A percentile compares a stretch with the other conserved stretches of the same genome.
Evolutionary conservation across 805 yeast genomes (phyloP).

Genomic region (Ogataea chonburiensis): DNA sequence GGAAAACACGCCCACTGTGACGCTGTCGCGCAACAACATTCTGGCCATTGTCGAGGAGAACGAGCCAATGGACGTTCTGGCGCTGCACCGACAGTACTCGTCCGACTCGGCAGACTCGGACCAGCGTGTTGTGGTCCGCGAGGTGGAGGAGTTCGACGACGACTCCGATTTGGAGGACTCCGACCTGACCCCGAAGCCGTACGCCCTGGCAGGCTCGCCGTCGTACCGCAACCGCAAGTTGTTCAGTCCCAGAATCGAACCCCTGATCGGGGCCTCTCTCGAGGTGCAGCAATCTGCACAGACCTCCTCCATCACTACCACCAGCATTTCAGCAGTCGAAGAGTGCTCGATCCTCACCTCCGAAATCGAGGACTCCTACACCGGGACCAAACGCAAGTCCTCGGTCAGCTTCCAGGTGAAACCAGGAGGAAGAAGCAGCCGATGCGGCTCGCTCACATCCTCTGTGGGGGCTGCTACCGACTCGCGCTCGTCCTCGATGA

Average conservation of each 20-base stretch:
- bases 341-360: conserved; percentile 23
- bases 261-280: not conserved
- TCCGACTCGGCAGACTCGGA: conserved; percentile 24
- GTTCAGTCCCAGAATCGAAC: conserved; percentile 3
- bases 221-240: conserved; percentile 14
- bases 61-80: conserved; percentile 21
- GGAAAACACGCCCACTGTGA: conserved; percentile 21
- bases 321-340: conserved; percentile 13
- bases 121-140: conserved; percentile 24
- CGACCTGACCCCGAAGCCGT: conserved; percentile 12
- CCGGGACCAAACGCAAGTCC: conserved; percentile 28
- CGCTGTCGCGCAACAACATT: conserved; percentile 5
- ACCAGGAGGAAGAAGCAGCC: conserved; percentile 17
- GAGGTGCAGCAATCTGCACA: conserved; percentile 15
- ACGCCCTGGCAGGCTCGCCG: conserved; percentile 17
- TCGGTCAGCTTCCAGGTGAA: conserved; percentile 29
- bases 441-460: conserved; percentile 28
- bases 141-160: conserved; percentile 24
- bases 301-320: conserved; percentile 9
- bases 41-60: conserved; percentile 19
- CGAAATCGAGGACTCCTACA: conserved; percentile 24
- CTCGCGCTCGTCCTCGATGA: conserved; percentile 16
- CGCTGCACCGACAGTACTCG: conserved; percentile 3
- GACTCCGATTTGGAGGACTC: conserved; percentile 22
- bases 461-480: conserved; percentile 9